Evolutionary conservation across 1,139 yeast genomes (phyloP), one percentile per base, ranked within the genome.

Genomic region (Lodderomyces beijingensis): DNA sequence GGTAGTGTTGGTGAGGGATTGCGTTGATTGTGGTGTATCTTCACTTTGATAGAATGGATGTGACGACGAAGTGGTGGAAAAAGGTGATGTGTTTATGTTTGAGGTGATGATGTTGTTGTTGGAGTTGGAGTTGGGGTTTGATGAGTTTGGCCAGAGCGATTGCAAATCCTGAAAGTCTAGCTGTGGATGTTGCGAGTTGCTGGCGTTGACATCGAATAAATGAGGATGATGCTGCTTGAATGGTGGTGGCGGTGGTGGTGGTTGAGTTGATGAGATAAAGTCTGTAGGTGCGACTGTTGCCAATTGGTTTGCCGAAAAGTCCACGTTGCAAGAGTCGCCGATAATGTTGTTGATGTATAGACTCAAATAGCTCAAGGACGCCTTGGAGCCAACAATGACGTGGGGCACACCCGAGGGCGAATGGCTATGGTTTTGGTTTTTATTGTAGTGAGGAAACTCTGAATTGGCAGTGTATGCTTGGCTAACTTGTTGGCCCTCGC

Each of bases 401-500:
- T 77, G 83, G 2, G 81, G 80, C 5, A 67, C 62, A 14, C 63
- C 54, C 8, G 62, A 23, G 53, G 25, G 25, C 25, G 25, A 12
- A 23, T 9, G 14, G 14, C 14, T 9, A 10, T 7, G 14, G 14
- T 23, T 9, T n/a, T 30, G 10, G 21, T 27, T 15, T 19, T 21
- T 27, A 16, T 27, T 13, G 16, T 77, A 77, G 28, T 65, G 3
- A n/a, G 21, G 10, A n/a, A 11, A 22, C 17, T 14, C 12, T 5
- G 12, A 12, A 16, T 15, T 26, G 6, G 7, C 6, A 10, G 31
- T 18, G 17, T 24, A 75, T 0, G 91, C 89, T 40, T 66, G 71
- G 38, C 77, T 75, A 9, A 83, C 91, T 51, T 83, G 89, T 47
- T 80, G 87, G 16, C 85, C 88, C 46, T 82, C 91, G 38, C 86